These are phyloP conservation scores for Neonectria sp. DNA, from an alignment of 2,329 filamentous ascomycete genomes.

Conservation along the genomic window DNA sequence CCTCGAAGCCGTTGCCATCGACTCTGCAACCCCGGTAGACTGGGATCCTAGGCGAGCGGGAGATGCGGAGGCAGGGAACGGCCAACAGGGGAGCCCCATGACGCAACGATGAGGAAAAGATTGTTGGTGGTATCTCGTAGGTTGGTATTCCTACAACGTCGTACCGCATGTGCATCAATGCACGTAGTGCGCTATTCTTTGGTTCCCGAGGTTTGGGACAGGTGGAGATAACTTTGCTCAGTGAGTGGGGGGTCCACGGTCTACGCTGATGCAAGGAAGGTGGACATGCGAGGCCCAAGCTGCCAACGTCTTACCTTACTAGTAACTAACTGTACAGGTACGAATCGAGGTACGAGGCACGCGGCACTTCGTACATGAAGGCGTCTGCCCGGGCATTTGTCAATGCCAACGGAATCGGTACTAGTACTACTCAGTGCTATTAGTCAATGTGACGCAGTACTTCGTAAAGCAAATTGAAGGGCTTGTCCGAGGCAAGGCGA, in stretches of 20 bases:
- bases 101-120: not conserved
- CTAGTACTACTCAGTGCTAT: too few species aligned
- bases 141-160: not conserved
- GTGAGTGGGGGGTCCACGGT: not conserved
- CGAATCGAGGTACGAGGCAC: too few species aligned
- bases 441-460: too few species aligned
- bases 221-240: not conserved
- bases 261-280: not conserved
- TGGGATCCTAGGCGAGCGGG: constrained; percentile 1
- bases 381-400: too few species aligned
- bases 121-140: not conserved
- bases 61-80: not conserved
- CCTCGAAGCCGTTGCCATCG: not conserved
- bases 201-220: constrained; percentile 1
- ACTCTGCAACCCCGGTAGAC: not conserved
- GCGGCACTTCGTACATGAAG: too few species aligned
- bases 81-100: not conserved
- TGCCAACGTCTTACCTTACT: not conserved
- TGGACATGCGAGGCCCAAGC: not conserved
- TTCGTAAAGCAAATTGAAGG: too few species aligned
- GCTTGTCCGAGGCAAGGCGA: too few species aligned
- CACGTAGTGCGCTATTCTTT: not conserved
- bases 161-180: not conserved
- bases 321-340: too few species aligned
- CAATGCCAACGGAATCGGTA: too few species aligned